Evolutionary conservation across 1,284 basidiomycete species (phyloP).

Genomic region (Mrakiaceae sp.): DNA sequence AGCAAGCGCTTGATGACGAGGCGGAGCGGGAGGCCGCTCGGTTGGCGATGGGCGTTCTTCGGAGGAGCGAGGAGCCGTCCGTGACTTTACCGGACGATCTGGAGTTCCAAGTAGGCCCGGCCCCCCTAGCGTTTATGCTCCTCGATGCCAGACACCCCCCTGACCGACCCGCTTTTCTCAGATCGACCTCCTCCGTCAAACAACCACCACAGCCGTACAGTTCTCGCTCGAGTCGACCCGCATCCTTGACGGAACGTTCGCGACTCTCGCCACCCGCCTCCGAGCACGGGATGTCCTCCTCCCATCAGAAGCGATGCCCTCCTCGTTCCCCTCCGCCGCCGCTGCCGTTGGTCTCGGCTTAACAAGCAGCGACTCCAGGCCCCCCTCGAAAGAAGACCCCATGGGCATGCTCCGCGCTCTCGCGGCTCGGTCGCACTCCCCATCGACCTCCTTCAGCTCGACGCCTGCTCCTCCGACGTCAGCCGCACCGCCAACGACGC

Average conservation of each 20-base stretch:
- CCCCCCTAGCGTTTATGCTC: background rate
- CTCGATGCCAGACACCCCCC: no score
- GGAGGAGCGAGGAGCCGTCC: background rate
- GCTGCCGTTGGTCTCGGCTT: no score
- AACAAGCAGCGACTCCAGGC: no score
- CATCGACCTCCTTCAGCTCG: no score
- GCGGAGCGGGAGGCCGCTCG: background rate
- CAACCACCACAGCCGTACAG: slow-evolving; percentile 31
- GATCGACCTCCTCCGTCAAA: slow-evolving; percentile 32
- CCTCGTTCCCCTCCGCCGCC: no score
- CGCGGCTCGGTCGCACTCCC: no score
- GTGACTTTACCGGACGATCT: slow-evolving; percentile 8
- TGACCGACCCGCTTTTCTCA: slow-evolving; percentile 9
- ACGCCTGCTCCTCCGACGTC: no score
- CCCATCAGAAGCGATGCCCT: no score
- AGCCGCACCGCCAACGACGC: no score
- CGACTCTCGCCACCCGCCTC: slow-evolving; percentile 30
- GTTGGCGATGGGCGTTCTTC: background rate
- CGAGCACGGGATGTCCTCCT: slow-evolving; percentile 19
- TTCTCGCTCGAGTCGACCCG: slow-evolving; percentile 29
- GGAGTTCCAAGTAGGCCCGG: slow-evolving; percentile 8
- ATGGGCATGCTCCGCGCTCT: no score
- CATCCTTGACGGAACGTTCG: slow-evolving; percentile 35
- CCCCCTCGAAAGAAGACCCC: no score
- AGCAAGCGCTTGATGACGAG: background rate